Evolutionary conservation across 805 yeast genomes (phyloP).

Genomic region (Candida glaebosa): DNA sequence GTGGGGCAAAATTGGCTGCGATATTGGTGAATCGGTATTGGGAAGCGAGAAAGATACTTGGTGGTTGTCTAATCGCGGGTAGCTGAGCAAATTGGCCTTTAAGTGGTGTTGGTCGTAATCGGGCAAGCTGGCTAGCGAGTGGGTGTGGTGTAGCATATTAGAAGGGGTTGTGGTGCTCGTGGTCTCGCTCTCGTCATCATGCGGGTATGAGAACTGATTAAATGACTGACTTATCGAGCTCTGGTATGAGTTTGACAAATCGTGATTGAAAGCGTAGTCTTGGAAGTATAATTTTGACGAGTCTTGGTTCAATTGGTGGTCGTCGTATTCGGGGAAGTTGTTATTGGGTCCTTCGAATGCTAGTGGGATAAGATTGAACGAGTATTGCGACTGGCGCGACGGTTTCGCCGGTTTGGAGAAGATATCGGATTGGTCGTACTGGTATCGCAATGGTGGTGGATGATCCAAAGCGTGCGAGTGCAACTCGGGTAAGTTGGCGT

Average conservation of each 20-base stretch:
- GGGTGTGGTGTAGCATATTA: constrained; percentile 21
- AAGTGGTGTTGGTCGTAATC: constrained; percentile 18
- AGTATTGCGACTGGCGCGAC: not conserved
- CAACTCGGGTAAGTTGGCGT: too few relatives aligned
- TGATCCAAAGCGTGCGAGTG: too few relatives aligned
- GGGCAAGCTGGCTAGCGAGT: constrained; percentile 28
- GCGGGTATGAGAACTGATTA: constrained; percentile 1
- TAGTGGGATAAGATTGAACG: constrained; percentile 43
- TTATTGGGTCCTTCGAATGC: constrained; percentile 45
- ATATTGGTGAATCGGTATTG: constrained; percentile 1
- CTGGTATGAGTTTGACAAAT: not conserved
- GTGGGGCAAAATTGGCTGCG: not conserved
- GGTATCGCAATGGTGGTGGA: too few relatives aligned
- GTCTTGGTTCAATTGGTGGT: constrained; percentile 2
- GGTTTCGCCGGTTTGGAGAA: not conserved
- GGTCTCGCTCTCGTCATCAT: constrained; percentile 1
- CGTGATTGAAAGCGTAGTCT: constrained; percentile 3
- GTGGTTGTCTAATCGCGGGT: not conserved
- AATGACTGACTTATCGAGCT: constrained; percentile 1
- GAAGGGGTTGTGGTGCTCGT: constrained; percentile 17
- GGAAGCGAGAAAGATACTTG: constrained; percentile 8
- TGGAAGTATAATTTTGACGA: constrained; percentile 3
- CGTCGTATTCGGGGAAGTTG: constrained; percentile 10
- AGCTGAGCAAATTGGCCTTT: not conserved
- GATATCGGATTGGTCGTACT: not conserved